A percentile compares a stretch with the other conserved stretches of the same genome.
Evolutionary conservation across 1,139 yeast genomes (phyloP).

Genomic region (Suhomyces ambrosiae): DNA sequence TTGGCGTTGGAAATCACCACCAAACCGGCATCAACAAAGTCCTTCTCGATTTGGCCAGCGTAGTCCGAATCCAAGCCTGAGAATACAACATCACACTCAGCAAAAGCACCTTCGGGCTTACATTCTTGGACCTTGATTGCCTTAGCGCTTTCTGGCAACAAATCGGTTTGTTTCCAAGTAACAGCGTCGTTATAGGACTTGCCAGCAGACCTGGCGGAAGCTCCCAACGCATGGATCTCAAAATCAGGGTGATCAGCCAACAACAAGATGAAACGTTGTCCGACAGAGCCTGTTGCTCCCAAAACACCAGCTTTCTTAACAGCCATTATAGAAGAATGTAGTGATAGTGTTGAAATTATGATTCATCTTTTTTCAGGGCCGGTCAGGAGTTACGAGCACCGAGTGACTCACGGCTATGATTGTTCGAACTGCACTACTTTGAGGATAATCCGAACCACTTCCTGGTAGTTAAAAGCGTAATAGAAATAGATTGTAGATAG

Average conservation of each 20-base stretch:
- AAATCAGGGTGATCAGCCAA: conserved; percentile 89
- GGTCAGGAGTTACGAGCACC: conserved; percentile 13
- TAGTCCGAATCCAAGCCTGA: conserved; percentile 93
- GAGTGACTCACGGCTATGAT: conserved; percentile 1
- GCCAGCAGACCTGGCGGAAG: conserved; percentile 93
- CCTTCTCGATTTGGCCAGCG: conserved; percentile 91
- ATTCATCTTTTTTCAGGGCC: conserved; percentile 13
- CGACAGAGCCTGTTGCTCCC: conserved; percentile 98
- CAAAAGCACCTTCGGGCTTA: conserved; percentile 66
- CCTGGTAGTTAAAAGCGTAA: no score
- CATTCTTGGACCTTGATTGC: conserved; percentile 75
- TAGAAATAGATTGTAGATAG: no score
- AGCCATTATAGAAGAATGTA: conserved; percentile 8
- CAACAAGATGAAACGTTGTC: conserved; percentile 89
- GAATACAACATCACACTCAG: conserved; percentile 90
- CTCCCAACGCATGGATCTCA: conserved; percentile 83
- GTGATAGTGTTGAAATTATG: conserved; percentile 2
- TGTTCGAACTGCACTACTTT: neutral
- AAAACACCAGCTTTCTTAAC: conserved; percentile 77
- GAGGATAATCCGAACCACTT: neutral
- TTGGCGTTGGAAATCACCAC: conserved; percentile 93
- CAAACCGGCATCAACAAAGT: conserved; percentile 77
- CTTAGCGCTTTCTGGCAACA: conserved; percentile 71
- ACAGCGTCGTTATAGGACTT: conserved; percentile 82
- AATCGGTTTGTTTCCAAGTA: conserved; percentile 90